Evolutionary conservation across 176 grass and related monocot genomes (phyloP).

Genomic region (Musa troglodytarum): DNA sequence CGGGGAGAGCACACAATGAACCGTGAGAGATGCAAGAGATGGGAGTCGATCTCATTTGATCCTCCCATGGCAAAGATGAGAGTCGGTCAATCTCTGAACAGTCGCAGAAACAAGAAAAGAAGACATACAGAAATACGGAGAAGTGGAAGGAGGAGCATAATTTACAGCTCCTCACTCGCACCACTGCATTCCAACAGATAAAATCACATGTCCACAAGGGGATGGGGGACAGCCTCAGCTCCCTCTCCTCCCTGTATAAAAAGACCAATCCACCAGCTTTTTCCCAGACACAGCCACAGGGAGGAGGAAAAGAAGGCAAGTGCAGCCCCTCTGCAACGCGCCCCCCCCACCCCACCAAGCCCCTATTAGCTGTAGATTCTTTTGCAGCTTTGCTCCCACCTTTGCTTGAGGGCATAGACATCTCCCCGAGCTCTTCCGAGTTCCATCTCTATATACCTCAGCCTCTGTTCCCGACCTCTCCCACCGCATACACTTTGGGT

Average conservation of each 20-base stretch:
- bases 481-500: background rate
- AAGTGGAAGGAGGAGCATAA: too few relatives aligned
- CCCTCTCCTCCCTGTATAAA: background rate
- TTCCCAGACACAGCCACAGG: background rate
- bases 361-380: background rate
- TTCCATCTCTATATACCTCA: background rate
- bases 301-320: background rate
- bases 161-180: too few relatives aligned
- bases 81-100: too few relatives aligned
- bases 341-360: background rate
- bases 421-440: background rate
- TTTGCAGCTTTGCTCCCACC: background rate
- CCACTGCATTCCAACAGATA: too few relatives aligned
- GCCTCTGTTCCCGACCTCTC: background rate
- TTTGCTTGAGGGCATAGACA: background rate
- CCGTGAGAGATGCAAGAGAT: too few relatives aligned
- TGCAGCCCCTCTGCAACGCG: background rate
- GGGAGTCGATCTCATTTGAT: too few relatives aligned
- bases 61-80: too few relatives aligned
- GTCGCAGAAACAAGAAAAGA: too few relatives aligned
- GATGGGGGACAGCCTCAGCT: too few relatives aligned
- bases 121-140: too few relatives aligned
- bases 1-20: too few relatives aligned
- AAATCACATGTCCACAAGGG: too few relatives aligned
- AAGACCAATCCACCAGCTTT: background rate